Conservation (phyloP, 2,329 filamentous ascomycete genomes). For the Ophiosphaerella narmari region DNA sequence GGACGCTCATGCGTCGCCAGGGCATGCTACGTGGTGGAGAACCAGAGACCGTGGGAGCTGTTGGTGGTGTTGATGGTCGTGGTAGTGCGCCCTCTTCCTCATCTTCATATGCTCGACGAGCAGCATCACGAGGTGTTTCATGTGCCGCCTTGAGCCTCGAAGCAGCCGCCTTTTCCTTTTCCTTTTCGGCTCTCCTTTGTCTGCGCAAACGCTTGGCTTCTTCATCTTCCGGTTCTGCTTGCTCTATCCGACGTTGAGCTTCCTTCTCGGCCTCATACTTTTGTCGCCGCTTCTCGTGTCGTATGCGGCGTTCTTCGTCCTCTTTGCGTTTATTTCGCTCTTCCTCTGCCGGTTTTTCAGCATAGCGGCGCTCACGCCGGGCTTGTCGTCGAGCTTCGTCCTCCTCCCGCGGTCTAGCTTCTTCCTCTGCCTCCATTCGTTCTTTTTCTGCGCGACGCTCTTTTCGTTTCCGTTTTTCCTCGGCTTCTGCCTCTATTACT, state of each 20-base stretch:
- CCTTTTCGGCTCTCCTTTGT: conserved; percentile 32
- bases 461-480: conserved; percentile 32
- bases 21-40: conserved; percentile 31
- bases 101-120: conserved; percentile 22
- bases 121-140: conserved; percentile 37
- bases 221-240: conserved; percentile 26
- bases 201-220: conserved; percentile 30
- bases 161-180: conserved; percentile 25
- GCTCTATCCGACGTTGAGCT: conserved; percentile 17
- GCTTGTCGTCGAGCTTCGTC: conserved; percentile 30
- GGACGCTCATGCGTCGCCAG: conserved; percentile 31
- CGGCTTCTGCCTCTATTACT: conserved; percentile 29
- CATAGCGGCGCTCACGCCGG: conserved; percentile 35
- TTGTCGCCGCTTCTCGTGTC: conserved; percentile 32
- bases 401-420: conserved; percentile 24
- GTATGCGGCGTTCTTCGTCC: conserved; percentile 33
- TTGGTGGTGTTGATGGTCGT: conserved; percentile 10
- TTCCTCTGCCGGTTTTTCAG: conserved; percentile 29
- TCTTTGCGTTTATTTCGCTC: conserved; percentile 21
- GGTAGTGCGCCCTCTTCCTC: conserved; percentile 12
- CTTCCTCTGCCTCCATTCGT: conserved; percentile 32
- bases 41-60: conserved; percentile 20
- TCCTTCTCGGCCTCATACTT: conserved; percentile 35
- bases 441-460: conserved; percentile 35
- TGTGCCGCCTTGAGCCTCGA: conserved; percentile 20